phyloP scores from a whole-genome alignment of 257 asterid genomes.

The Prunella vulgaris region DNA sequence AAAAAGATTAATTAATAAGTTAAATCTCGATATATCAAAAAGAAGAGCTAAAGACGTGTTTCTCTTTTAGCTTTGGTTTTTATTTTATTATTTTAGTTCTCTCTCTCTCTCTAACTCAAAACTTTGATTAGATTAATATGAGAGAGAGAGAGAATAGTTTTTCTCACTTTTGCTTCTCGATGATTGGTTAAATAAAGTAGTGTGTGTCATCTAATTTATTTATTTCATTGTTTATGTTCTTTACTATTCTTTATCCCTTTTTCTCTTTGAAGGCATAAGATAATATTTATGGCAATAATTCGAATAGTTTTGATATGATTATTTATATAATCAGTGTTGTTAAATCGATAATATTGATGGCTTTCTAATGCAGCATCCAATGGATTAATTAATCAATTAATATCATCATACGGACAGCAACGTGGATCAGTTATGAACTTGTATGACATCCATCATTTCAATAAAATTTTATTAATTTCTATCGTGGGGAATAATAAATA shows the following conservation, averaged over 20 bases:
- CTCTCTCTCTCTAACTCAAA: background rate
- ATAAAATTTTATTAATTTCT: background rate
- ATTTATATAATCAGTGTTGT: background rate
- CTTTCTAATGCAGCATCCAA: background rate
- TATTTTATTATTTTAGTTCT: background rate
- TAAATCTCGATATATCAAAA: slow-evolving; percentile 17
- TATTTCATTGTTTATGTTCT: background rate
- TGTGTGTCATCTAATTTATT: background rate
- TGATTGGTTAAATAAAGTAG: background rate
- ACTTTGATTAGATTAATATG: background rate
- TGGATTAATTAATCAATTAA: background rate
- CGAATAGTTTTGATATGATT: background rate
- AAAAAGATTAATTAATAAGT: background rate
- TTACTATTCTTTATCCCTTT: background rate
- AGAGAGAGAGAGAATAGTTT: background rate
- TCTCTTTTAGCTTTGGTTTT: slow-evolving; percentile 9
- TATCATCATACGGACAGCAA: background rate
- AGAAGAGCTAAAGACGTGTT: slow-evolving; percentile 20
- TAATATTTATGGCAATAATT: background rate
- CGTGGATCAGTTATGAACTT: slow-evolving; percentile 9
- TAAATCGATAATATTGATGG: background rate
- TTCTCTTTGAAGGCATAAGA: background rate
- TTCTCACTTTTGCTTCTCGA: background rate
- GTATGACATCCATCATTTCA: background rate
- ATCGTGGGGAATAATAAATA: background rate